These are phyloP conservation scores for Xylaria sp. DNA, from an alignment of 2,329 filamentous ascomycete genomes.

Conservation along the genomic window DNA sequence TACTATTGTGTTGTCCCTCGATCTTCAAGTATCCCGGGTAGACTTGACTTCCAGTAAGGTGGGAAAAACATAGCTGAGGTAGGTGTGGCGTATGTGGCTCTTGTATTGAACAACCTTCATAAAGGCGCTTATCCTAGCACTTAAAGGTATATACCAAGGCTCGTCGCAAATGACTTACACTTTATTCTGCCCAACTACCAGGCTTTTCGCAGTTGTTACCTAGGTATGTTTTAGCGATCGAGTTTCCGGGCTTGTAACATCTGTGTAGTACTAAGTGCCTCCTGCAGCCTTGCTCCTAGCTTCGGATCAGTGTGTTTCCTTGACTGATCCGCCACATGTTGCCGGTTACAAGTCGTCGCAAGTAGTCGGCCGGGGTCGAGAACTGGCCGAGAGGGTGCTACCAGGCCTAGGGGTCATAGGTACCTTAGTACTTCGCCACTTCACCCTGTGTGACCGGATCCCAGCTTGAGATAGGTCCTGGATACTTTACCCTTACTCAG, in stretches of 20 bases:
- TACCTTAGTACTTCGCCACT: too few relatives aligned
- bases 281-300: not conserved
- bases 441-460: too few relatives aligned
- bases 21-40: not conserved
- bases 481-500: too few relatives aligned
- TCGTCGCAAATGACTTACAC: too few relatives aligned
- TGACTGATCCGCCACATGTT: constrained; percentile 14
- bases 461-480: too few relatives aligned
- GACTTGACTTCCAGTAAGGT: not conserved
- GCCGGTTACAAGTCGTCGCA: constrained; percentile 10
- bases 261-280: not conserved
- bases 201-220: not conserved
- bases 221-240: not conserved
- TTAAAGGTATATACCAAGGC: too few relatives aligned
- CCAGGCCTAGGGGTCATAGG: not conserved
- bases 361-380: not conserved
- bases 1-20: too few relatives aligned
- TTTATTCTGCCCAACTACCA: too few relatives aligned
- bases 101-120: too few relatives aligned
- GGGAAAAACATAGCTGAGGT: too few relatives aligned
- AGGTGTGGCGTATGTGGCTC: too few relatives aligned
- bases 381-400: not conserved
- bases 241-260: not conserved
- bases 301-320: not conserved
- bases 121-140: too few relatives aligned